Conservation (phyloP, 345 rosid genomes). For the Hibiscus syriacus region DNA sequence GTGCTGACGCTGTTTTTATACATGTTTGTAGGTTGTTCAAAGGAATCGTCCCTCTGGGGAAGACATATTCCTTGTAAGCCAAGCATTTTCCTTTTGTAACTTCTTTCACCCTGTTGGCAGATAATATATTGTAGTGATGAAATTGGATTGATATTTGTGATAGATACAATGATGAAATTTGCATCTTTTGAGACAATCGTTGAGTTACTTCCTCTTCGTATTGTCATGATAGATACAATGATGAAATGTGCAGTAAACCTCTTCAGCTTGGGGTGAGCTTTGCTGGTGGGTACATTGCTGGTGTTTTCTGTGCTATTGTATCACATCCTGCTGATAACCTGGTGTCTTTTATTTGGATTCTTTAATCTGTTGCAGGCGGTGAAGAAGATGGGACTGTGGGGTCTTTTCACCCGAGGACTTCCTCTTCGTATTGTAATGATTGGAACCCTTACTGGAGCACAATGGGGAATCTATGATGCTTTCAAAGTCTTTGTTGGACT, state of each 20-base stretch:
- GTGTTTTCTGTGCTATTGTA: slow-evolving; percentile 77
- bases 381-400: slow-evolving; percentile 63
- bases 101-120: no score
- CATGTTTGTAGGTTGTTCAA: slow-evolving; percentile 57
- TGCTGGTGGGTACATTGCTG: slow-evolving; percentile 91
- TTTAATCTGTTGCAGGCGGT: slow-evolving; percentile 52
- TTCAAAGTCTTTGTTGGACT: slow-evolving; percentile 85
- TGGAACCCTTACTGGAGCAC: slow-evolving; percentile 91
- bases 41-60: slow-evolving; percentile 93
- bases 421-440: slow-evolving; percentile 93
- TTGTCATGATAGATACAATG: no score
- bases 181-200: slow-evolving; percentile 83
- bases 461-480: slow-evolving; percentile 92
- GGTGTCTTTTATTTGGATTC: slow-evolving; percentile 61
- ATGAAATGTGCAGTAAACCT: slow-evolving; percentile 59
- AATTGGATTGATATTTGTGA: slow-evolving; percentile 16
- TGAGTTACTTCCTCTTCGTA: slow-evolving; percentile 62
- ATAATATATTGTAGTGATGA: background rate
- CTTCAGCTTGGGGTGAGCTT: slow-evolving; percentile 91
- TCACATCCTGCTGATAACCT: slow-evolving; percentile 97
- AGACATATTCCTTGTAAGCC: slow-evolving; percentile 95
- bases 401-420: slow-evolving; percentile 84
- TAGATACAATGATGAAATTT: slow-evolving; percentile 99
- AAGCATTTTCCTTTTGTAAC: background rate
- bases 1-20: background rate